Percentiles rank a stretch among this genome's conserved stretches.
Conservation (phyloP, 73 alveolate species). For the Stentor roeselii region DNA sequence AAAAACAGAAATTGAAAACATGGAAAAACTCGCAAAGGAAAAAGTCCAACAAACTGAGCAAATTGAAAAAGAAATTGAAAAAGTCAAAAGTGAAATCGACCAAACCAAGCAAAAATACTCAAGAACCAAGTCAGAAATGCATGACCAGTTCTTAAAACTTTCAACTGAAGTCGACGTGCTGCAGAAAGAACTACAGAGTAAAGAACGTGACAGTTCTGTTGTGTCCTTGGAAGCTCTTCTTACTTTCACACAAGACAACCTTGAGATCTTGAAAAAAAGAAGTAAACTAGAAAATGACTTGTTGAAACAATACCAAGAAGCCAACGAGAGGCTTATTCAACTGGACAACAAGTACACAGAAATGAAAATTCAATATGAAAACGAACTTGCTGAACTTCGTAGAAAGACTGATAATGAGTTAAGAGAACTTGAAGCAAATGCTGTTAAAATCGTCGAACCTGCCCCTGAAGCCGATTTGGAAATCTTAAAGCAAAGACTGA, state of each 20-base stretch:
- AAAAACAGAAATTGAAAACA: not conserved
- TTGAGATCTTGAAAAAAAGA: conserved; percentile 11
- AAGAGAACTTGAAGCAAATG: not conserved
- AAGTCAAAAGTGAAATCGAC: conserved; percentile 17
- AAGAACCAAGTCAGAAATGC: conserved; percentile 27
- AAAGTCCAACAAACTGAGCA: not conserved
- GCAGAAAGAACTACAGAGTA: conserved; percentile 24
- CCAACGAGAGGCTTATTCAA: conserved; percentile 9
- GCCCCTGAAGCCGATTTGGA: conserved; percentile 18
- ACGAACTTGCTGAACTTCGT: not conserved
- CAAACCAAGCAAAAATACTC: conserved; percentile 27
- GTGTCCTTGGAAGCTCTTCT: conserved; percentile 21
- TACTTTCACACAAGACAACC: conserved; percentile 15
- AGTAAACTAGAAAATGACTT: conserved; percentile 17
- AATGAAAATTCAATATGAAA: conserved; percentile 23
- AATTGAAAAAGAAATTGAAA: conserved; percentile 22
- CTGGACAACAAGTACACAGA: conserved; percentile 6
- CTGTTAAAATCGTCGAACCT: conserved; percentile 17
- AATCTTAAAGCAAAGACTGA: not conserved
- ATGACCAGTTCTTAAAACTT: conserved; percentile 24
- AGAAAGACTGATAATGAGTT: conserved; percentile 15
- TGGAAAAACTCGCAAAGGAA: not conserved
- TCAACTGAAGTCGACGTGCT: conserved; percentile 22
- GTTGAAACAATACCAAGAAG: conserved; percentile 21
- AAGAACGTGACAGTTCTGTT: conserved; percentile 25